phyloP scores from a whole-genome alignment of 176 grass and related monocot genomes.

The Aegilops longissima region DNA sequence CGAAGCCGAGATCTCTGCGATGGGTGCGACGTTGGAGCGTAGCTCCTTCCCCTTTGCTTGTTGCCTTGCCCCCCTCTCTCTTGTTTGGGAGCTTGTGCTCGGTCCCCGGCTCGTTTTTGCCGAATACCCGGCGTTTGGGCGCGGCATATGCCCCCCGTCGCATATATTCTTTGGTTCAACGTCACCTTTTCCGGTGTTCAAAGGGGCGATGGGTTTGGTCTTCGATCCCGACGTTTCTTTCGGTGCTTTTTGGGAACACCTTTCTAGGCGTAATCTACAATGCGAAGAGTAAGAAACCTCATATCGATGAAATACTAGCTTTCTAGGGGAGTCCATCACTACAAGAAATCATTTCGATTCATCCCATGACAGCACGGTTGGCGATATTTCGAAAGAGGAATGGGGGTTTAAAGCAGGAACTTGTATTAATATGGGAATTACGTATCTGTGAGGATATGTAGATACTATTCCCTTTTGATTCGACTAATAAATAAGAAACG shows the following conservation, averaged over 20 bases:
- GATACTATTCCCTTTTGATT: too few species aligned
- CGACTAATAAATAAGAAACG: too few species aligned
- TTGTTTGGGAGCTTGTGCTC: neutral
- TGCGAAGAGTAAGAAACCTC: too few species aligned
- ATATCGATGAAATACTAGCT: too few species aligned
- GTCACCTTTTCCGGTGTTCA: slow-evolving; percentile 1
- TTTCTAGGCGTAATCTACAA: too few species aligned
- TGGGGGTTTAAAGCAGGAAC: too few species aligned
- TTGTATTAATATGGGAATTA: too few species aligned
- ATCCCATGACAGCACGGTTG: too few species aligned
- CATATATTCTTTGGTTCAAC: neutral
- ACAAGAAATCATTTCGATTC: too few species aligned
- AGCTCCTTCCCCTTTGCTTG: neutral
- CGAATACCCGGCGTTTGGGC: neutral
- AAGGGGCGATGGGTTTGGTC: neutral
- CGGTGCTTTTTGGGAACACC: neutral
- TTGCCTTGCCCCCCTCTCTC: neutral
- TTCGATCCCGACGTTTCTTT: slow-evolving; percentile 37
- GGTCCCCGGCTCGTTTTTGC: neutral
- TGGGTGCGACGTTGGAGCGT: slow-evolving; percentile 28
- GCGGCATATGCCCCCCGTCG: slow-evolving; percentile 1
- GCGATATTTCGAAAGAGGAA: too few species aligned
- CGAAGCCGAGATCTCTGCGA: slow-evolving; percentile 33
- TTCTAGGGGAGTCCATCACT: too few species aligned
- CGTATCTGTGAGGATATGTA: too few species aligned